Evolutionary conservation across 139 green algal genomes (phyloP), one percentile per base, ranked within the genome.

Genomic region (Chlorella sp.): DNA sequence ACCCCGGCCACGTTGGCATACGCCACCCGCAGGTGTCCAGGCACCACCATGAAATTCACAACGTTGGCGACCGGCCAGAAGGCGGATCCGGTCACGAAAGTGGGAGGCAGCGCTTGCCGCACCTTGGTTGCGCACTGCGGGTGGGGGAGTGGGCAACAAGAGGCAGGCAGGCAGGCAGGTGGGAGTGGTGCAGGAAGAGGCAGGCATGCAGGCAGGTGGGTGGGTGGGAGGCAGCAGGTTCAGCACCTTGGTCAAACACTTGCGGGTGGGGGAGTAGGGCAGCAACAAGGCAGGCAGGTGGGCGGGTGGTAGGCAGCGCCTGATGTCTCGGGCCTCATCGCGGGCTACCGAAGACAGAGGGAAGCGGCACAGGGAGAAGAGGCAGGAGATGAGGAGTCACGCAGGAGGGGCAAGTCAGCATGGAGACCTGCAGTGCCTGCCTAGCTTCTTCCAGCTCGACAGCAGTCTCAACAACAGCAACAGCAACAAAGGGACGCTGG

Each of bases 41-140:
- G 92, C 68, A 95, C 90, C 30, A 94, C 90, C 85, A 88, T 88
- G 88, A 97, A 97, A 83, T 96, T 97, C 36, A 94, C 0, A 39
- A 95, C 71, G 91, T 96, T 97, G 53, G 91, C 94, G 26, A 77
- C 34, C 0, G 94, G 93, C 95, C 95, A 97, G 85, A 96, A 95
- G 32, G 91, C 15, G 3, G 77, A 90, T 32, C 95, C 95, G 30
- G 89, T 36, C 32, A 86, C 16, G 30, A 93, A 91, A 5, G 90
- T 92, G 14, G 90, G 87, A 66, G 40, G 81, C 26, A 92, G 81
- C 21, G 48, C 89, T 24, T 78, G 40, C 18, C 77, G 64, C 37
- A 93, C 68, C 90, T 93, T 92, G 19, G 37, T 30, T 26, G 22
- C 40, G n/a, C 66, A 86, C 81, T 91, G 66, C 32, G 3, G 34